A percentile compares a stretch with the other conserved stretches of the same genome.
These are phyloP conservation scores for Trametes coccinea DNA, from an alignment of 768 basidiomycete species.

Conservation along the genomic window DNA sequence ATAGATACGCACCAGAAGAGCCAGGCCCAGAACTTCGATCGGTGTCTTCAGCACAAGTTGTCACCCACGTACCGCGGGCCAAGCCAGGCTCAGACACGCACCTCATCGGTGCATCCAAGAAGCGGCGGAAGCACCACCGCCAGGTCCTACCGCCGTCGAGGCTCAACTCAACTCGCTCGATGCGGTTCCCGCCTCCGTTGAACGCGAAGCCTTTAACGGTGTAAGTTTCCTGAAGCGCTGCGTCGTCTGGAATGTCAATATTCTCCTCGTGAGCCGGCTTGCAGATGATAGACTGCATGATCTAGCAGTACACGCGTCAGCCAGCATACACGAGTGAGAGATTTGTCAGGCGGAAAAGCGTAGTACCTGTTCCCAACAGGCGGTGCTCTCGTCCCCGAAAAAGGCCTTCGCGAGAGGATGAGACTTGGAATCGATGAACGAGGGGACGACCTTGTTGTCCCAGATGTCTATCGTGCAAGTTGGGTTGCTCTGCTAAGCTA, in stretches of 20 bases:
- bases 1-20: slow-evolving; percentile 19
- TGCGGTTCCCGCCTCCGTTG: slow-evolving; percentile 15
- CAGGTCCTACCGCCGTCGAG: slow-evolving; percentile 26
- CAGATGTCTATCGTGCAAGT: slow-evolving; percentile 18
- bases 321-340: neutral
- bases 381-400: slow-evolving; percentile 25
- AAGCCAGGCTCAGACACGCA: neutral
- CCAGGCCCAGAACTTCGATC: slow-evolving; percentile 28
- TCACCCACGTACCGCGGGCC: neutral
- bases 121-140: slow-evolving; percentile 25
- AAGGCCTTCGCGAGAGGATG: slow-evolving; percentile 21
- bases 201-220: slow-evolving; percentile 26
- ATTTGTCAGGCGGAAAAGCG: no score
- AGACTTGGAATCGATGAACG: slow-evolving; percentile 23
- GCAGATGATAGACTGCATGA: slow-evolving; percentile 24
- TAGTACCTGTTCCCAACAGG: slow-evolving; percentile 22
- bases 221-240: slow-evolving; percentile 5
- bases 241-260: slow-evolving; percentile 4
- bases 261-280: slow-evolving; percentile 23
- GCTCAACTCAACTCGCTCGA: slow-evolving; percentile 25
- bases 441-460: slow-evolving; percentile 24
- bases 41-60: slow-evolving; percentile 8
- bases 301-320: neutral
- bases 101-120: slow-evolving; percentile 16
- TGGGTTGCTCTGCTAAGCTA: neutral